Evolutionary conservation across 441 rosid species (phyloP), one percentile per base, ranked within the genome.

Genomic region (Pelargonium myrrhifolium): DNA sequence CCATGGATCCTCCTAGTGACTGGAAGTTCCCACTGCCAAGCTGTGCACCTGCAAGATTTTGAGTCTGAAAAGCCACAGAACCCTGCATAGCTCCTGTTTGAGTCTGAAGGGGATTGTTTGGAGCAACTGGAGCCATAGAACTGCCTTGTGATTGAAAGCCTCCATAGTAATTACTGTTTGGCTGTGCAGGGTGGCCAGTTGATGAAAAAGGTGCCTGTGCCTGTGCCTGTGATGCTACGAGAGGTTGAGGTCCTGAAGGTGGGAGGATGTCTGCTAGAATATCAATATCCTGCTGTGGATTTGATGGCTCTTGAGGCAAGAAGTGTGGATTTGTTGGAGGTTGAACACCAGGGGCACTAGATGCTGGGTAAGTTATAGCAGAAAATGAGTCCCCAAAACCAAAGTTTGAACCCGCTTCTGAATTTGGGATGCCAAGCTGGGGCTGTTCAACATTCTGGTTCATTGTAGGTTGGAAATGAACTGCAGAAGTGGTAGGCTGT

Each of bases 221-320:
- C n/a, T n/a, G n/a, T n/a, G n/a, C n/a, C n/a, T n/a, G n/a, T n/a
- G n/a, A 64, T 67, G 83, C 79, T 39, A 56, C 64, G 68, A 73
- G 70, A 69, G 77, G 74, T 62, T 80, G 76, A 65, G 87, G 87
- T 67, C 83, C 95, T 49, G 93, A 73, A 1, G 87, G 86, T 69
- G 99, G 98, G 68, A 96, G 96, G 70, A 96, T 90, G 71, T 87
- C 97, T n/a, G 97, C 98, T 74, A 96, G 84, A 72, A 96, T 82
- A 81, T 96, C 99, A 60, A 80, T 68, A 76, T 87, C 94, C 65
- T 73, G 82, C 37, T 76, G 70, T 28, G 91, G 68, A 66, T 78
- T 68, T 37, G 84, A 82, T 71, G 75, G 81, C 56, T 89, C 94
- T 76, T 84, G 96, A 68, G 86, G 81, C 62, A 82, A 79, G 70